Conservation (phyloP, 2,329 filamentous ascomycete genomes). For the Cladophialophora psammophila region DNA sequence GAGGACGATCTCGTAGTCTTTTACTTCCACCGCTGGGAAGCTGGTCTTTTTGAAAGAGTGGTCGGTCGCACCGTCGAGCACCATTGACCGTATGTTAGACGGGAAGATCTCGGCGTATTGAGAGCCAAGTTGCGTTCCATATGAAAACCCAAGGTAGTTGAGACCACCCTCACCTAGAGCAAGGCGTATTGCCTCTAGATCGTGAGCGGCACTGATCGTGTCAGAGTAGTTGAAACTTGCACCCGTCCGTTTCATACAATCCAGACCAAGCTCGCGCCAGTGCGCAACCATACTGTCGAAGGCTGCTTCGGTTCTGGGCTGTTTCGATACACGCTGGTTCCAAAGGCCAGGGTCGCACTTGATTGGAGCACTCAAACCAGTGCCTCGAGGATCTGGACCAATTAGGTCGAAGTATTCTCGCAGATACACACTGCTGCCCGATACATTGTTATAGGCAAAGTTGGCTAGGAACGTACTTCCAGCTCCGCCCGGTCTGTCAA, state of each 20-base stretch:
- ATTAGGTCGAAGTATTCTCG: conserved; percentile 6
- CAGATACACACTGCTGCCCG: not conserved
- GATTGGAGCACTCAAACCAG: not conserved
- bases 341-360: not conserved
- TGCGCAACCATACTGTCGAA: not conserved
- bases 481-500: not conserved
- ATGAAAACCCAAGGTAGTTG: conserved; percentile 2
- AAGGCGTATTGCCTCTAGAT: not conserved
- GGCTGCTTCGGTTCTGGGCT: not conserved
- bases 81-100: not conserved
- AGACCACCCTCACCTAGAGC: not conserved
- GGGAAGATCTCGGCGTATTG: conserved; percentile 6
- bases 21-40: not conserved
- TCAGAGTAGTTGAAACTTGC: not conserved
- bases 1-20: not conserved
- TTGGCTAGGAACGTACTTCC: not conserved
- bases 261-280: not conserved
- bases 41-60: not conserved
- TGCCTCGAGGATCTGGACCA: not conserved
- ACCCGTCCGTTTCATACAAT: not conserved
- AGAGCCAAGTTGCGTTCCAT: not conserved
- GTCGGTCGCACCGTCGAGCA: not conserved
- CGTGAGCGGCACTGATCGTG: not conserved
- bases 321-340: not conserved
- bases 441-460: not conserved